Evolutionary conservation across 768 basidiomycete species (phyloP).

Genomic region (Fomitopsis serialis): DNA sequence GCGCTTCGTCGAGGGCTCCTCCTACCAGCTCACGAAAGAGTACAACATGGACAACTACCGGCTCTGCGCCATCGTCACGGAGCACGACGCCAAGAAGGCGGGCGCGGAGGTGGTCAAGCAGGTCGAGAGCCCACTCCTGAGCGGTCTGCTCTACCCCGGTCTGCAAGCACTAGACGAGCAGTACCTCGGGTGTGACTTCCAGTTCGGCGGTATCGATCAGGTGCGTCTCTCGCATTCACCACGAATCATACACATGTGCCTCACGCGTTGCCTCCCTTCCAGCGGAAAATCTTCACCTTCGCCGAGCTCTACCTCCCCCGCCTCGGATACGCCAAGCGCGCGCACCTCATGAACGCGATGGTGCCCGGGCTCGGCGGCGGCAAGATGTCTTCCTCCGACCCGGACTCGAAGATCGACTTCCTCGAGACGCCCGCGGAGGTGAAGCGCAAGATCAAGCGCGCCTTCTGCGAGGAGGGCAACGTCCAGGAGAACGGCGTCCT

Average conservation of each 20-base stretch:
- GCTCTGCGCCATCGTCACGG: slow-evolving; percentile 85
- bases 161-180: slow-evolving; percentile 96
- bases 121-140: slow-evolving; percentile 85
- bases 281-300: slow-evolving; percentile 99
- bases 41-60: slow-evolving; percentile 96
- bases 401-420: slow-evolving; percentile 97
- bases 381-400: slow-evolving; percentile 98
- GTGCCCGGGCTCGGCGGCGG: slow-evolving; percentile 91
- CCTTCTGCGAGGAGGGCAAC: slow-evolving; percentile 94
- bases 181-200: slow-evolving; percentile 93
- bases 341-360: slow-evolving; percentile 98
- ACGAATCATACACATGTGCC: neutral
- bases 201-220: slow-evolving; percentile 98
- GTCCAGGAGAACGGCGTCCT: slow-evolving; percentile 84
- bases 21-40: slow-evolving; percentile 86
- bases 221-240: slow-evolving; percentile 34
- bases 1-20: slow-evolving; percentile 82
- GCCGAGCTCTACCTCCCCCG: slow-evolving; percentile 93
- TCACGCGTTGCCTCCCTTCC: neutral
- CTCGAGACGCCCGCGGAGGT: slow-evolving; percentile 82
- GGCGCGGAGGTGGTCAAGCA: slow-evolving; percentile 99
- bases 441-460: slow-evolving; percentile 84
- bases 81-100: slow-evolving; percentile 97
- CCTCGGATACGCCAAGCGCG: slow-evolving; percentile 89
- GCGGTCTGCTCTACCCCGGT: slow-evolving; percentile 92